Percentiles rank a stretch among this genome's conserved stretches.
Evolutionary conservation across 306 rosid species (phyloP).

Genomic region (Hippophae rhamnoides): DNA sequence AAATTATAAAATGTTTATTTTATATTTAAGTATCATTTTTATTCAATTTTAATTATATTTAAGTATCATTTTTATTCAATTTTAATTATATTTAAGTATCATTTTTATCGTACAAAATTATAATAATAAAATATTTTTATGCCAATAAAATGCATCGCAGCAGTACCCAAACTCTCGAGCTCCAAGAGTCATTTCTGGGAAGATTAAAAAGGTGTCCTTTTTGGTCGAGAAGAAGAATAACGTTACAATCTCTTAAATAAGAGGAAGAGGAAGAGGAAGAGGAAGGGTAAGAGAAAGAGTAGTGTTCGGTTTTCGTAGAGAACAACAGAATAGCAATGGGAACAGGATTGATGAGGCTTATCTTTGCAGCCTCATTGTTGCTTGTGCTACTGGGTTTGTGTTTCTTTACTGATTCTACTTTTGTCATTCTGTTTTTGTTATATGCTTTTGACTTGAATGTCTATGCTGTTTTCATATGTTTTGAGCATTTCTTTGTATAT

Average conservation of each 20-base stretch:
- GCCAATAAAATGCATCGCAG: too few species aligned
- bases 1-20: too few species aligned
- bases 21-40: too few species aligned
- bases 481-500: not conserved
- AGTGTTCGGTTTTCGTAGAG: not conserved
- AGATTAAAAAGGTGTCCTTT: too few species aligned
- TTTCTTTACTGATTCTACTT: slow-evolving; percentile 16
- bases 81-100: too few species aligned
- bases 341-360: slow-evolving; percentile 27
- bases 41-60: too few species aligned
- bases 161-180: too few species aligned
- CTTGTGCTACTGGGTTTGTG: slow-evolving; percentile 62
- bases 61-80: too few species aligned
- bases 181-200: too few species aligned
- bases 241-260: slow-evolving; percentile 1
- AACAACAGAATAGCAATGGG: slow-evolving; percentile 31
- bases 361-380: slow-evolving; percentile 36
- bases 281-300: not conserved
- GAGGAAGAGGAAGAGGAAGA: slow-evolving; percentile 9
- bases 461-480: not conserved
- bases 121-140: too few species aligned
- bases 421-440: not conserved
- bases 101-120: too few species aligned
- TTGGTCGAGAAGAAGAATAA: slow-evolving; percentile 3
- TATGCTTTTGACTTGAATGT: slow-evolving; percentile 5